A percentile compares a stretch with the other conserved stretches of the same genome.
These are phyloP conservation scores for Heimioporus sp. DNA, from an alignment of 768 basidiomycete species.

Conservation along the genomic window DNA sequence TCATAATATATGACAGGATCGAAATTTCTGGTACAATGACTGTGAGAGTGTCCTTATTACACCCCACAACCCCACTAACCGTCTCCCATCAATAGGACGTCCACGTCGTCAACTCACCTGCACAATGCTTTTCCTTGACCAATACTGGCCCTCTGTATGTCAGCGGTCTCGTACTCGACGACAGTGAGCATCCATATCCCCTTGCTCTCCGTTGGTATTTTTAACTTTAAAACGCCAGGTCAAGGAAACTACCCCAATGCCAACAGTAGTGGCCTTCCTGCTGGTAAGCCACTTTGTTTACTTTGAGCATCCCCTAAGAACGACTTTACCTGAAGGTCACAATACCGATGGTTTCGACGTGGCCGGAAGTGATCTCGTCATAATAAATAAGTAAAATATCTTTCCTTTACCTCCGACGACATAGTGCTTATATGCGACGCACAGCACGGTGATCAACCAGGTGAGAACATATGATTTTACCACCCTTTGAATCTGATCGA, in stretches of 20 bases:
- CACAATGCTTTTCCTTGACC: slow-evolving; percentile 19
- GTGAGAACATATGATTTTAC: neutral
- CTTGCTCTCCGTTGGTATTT: neutral
- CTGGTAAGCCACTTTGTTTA: slow-evolving; percentile 32
- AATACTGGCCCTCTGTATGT: slow-evolving; percentile 17
- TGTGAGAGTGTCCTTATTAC: slow-evolving; percentile 15
- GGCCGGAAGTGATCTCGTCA: slow-evolving; percentile 34
- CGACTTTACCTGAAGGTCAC: slow-evolving; percentile 26
- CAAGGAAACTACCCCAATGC: slow-evolving; percentile 51
- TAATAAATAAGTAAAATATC: slow-evolving; percentile 22
- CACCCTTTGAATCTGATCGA: neutral
- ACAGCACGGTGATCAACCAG: slow-evolving; percentile 27
- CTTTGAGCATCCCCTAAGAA: neutral
- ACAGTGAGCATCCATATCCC: slow-evolving; percentile 41
- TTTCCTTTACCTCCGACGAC: neutral
- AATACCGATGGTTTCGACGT: slow-evolving; percentile 55
- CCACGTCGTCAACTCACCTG: slow-evolving; percentile 40
- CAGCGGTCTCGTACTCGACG: slow-evolving; percentile 48
- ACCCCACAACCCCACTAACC: neutral
- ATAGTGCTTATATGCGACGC: neutral
- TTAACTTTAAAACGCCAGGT: slow-evolving; percentile 26
- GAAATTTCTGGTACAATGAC: slow-evolving; percentile 39
- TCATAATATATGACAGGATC: slow-evolving; percentile 25
- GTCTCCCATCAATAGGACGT: slow-evolving; percentile 25
- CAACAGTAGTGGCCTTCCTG: slow-evolving; percentile 45